phyloP scores from a whole-genome alignment of 805 yeast species.

The Zygoascus flipseniorum region DNA sequence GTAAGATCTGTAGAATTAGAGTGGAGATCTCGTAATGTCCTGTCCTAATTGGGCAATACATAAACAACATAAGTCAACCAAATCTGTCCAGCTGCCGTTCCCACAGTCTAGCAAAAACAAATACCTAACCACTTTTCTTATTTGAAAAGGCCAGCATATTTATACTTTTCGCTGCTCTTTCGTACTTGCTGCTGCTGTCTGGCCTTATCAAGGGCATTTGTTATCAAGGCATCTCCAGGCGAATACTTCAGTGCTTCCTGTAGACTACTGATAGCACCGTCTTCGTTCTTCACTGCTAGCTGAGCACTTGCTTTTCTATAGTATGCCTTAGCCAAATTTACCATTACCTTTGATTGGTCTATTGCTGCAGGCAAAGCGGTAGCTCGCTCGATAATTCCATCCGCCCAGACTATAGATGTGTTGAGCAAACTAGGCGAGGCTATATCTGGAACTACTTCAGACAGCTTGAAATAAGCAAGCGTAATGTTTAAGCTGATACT shows the following conservation, averaged over 20 bases:
- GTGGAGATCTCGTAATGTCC: background rate
- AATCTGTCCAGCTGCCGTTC: background rate
- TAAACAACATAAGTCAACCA: background rate
- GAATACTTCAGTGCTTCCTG: slow-evolving; percentile 54
- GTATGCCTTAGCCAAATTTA: slow-evolving; percentile 58
- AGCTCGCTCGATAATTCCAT: background rate
- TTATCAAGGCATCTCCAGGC: slow-evolving; percentile 67
- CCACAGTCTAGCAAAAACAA: background rate
- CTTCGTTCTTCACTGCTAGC: slow-evolving; percentile 54
- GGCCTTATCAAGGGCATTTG: slow-evolving; percentile 54
- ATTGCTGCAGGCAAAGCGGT: background rate
- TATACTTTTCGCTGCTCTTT: slow-evolving; percentile 36
- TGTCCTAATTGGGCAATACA: background rate
- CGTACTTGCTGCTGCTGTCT: slow-evolving; percentile 43
- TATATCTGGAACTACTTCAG: background rate
- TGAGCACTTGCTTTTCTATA: slow-evolving; percentile 81
- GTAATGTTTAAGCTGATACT: background rate
- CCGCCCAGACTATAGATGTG: background rate
- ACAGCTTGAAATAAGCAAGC: background rate
- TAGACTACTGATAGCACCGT: slow-evolving; percentile 57
- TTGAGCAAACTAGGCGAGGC: background rate
- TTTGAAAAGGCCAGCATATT: slow-evolving; percentile 33
- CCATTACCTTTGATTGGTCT: background rate
- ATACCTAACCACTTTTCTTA: slow-evolving; percentile 6
- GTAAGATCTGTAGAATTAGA: background rate